These are phyloP conservation scores for Cymbopogon flexuosus DNA, from an alignment of 202 grass and related monocot species.

Conservation along the genomic window DNA sequence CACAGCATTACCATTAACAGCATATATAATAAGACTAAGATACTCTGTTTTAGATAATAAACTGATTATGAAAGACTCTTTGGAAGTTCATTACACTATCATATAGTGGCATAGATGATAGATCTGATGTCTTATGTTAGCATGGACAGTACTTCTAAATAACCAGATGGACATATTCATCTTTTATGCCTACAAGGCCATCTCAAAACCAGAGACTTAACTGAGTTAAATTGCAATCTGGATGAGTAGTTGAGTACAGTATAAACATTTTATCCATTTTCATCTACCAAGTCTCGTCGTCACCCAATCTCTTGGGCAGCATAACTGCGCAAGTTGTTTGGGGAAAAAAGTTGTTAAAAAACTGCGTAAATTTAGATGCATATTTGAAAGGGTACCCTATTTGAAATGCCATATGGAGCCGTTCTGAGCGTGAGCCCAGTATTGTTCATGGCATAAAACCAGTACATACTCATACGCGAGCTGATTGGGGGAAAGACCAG, in stretches of 20 bases:
- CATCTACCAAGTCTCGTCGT: not conserved
- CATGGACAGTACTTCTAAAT: not conserved
- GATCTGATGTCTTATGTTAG: not conserved
- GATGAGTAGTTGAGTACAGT: not conserved
- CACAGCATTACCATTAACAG: not conserved
- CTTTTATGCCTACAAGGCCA: not conserved
- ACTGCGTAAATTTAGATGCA: not conserved
- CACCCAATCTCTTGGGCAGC: not conserved
- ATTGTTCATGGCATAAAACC: not conserved
- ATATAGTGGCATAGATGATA: not conserved
- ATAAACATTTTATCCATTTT: not conserved
- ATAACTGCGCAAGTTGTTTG: not conserved
- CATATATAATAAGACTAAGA: not conserved
- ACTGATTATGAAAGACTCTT: not conserved
- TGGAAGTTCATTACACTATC: not conserved
- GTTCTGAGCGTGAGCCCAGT: not conserved
- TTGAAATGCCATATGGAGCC: not conserved
- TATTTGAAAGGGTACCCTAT: not conserved
- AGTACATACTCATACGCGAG: not conserved
- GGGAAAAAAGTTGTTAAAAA: not conserved
- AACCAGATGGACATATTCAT: not conserved
- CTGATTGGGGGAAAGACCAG: not conserved
- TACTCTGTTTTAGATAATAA: not conserved
- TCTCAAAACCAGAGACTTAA: not conserved
- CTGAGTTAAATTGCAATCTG: not conserved